A percentile compares a stretch with the other conserved stretches of the same genome.
These are phyloP conservation scores for Abelmoschus esculentus DNA, from an alignment of 345 rosid species.

Conservation along the genomic window DNA sequence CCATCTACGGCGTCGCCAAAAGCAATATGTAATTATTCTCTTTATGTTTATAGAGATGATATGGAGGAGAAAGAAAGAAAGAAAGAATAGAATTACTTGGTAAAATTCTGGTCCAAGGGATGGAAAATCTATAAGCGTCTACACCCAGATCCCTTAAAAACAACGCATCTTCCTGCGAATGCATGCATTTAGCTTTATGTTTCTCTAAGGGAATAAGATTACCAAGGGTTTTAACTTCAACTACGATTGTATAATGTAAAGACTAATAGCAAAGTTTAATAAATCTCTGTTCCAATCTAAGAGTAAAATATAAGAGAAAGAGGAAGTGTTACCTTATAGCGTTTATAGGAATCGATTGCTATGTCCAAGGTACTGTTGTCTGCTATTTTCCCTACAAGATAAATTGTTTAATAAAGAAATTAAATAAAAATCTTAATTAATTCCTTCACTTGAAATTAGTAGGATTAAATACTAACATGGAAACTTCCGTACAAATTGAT, in stretches of 20 bases:
- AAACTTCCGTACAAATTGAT: background rate
- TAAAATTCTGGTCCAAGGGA: constrained; percentile 39
- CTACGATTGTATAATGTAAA: too few species aligned
- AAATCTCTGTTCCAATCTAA: too few species aligned
- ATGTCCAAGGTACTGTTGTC: background rate
- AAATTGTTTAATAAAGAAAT: background rate
- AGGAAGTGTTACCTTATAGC: background rate
- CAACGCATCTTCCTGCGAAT: constrained; percentile 29
- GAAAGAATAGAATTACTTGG: background rate
- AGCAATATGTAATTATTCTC: too few species aligned
- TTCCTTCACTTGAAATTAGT: background rate
- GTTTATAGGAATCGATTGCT: background rate
- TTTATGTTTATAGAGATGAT: background rate
- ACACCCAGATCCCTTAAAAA: constrained; percentile 27
- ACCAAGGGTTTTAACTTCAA: too few species aligned
- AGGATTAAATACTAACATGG: background rate
- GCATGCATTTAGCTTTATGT: background rate
- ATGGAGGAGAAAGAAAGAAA: background rate
- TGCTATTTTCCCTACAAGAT: background rate
- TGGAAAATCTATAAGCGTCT: constrained; percentile 38
- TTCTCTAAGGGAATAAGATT: too few species aligned
- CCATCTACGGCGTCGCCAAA: constrained; percentile 31
- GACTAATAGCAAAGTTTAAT: too few species aligned
- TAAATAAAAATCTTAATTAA: background rate
- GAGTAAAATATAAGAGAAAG: too few species aligned